Conservation (phyloP, 164 flowering plant species). For the Pachysandra terminalis region DNA sequence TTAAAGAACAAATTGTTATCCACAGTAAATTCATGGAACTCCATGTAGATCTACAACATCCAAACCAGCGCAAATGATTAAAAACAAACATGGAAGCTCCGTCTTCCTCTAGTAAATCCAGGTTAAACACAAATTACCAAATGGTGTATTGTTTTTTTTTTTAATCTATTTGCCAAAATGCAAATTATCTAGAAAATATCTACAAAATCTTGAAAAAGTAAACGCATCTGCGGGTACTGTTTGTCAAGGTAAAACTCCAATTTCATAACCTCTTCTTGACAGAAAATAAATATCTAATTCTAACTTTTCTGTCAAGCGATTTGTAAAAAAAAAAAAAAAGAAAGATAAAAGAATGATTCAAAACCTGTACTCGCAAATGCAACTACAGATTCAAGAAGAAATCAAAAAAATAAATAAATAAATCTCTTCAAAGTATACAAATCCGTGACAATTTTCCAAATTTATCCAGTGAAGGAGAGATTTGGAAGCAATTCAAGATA, state of each 20-base stretch:
- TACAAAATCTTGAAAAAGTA: no score
- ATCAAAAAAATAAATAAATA: no score
- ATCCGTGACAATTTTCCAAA: neutral
- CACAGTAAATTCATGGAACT: slow-evolving; percentile 1
- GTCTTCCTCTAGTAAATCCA: no score
- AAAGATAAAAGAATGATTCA: neutral
- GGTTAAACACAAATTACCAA: no score
- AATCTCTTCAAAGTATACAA: neutral
- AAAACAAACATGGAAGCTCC: neutral
- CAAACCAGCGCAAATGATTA: neutral
- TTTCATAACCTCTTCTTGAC: no score
- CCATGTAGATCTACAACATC: slow-evolving; percentile 13
- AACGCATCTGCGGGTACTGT: no score
- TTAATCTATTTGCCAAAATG: no score
- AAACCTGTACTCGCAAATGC: neutral
- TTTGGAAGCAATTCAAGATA: neutral
- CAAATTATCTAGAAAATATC: no score
- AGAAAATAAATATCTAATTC: no score
- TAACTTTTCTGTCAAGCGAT: no score
- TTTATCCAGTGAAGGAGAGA: neutral
- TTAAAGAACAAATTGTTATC: slow-evolving; percentile 7
- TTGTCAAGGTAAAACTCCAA: no score
- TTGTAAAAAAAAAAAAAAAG: neutral
- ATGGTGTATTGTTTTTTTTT: no score
- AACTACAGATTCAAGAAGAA: slow-evolving; percentile 1